Evolutionary conservation across 1,284 basidiomycete genomes (phyloP).

Genomic region (Leccinum subrobustum): DNA sequence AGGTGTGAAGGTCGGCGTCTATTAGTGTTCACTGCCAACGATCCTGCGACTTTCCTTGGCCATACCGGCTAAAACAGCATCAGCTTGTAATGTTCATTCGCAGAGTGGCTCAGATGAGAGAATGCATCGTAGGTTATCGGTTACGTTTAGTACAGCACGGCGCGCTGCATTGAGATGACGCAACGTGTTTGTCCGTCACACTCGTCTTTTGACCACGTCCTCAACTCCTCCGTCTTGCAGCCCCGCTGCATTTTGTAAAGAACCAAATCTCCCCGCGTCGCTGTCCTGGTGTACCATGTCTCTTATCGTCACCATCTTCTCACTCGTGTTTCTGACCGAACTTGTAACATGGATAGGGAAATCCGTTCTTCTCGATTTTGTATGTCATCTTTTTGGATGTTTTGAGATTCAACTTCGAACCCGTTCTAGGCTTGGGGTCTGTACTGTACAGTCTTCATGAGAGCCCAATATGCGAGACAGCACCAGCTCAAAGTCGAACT

Average conservation of each 20-base stretch:
- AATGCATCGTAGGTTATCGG: not conserved
- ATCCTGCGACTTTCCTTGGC: not conserved
- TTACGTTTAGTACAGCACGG: too few relatives aligned
- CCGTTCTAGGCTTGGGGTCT: conserved; percentile 59
- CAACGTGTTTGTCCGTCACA: conserved; percentile 10
- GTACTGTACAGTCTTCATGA: conserved; percentile 68
- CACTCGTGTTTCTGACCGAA: conserved; percentile 78
- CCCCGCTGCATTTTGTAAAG: conserved; percentile 7
- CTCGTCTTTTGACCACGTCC: not conserved
- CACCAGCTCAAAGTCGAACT: conserved; percentile 75
- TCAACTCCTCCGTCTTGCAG: not conserved
- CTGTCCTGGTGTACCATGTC: conserved; percentile 47
- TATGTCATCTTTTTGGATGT: conserved; percentile 41
- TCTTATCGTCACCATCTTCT: conserved; percentile 78
- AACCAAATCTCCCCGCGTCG: not conserved
- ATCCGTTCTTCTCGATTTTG: conserved; percentile 75
- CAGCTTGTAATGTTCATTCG: not conserved
- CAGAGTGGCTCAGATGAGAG: not conserved
- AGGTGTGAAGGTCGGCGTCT: not conserved
- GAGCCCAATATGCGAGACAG: conserved; percentile 54
- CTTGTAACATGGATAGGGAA: conserved; percentile 87
- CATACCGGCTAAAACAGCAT: not conserved
- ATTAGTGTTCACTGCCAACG: not conserved
- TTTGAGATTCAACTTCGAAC: not conserved
- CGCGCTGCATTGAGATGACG: not conserved